Evolutionary conservation across 2,329 filamentous ascomycete species (phyloP), one percentile per base, ranked within the genome.

Genomic region (Emericellopsis atlantica): DNA sequence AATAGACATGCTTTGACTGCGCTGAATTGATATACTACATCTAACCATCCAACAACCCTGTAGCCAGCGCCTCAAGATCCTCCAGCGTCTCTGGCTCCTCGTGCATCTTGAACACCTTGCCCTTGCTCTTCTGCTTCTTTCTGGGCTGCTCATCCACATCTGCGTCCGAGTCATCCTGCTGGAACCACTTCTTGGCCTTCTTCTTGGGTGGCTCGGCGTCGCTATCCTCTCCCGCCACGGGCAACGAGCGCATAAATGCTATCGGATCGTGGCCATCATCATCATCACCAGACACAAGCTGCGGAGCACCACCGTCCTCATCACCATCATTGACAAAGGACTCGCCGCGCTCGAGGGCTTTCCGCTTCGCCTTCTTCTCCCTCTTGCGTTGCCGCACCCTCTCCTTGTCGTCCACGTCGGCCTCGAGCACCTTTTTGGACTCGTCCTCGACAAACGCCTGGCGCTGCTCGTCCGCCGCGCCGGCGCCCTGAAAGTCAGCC

Each of bases 371-470:
- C 45, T 72, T 70, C 72, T 87, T 92, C 60, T 84, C 83, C 40
- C 38, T 72, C 57, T 73, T 79, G 72, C 87, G 89, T 58, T 84
- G 74, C 66, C 81, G 87, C 31, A 78, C 87, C 12, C 83, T 59
- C 49, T 76, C 74, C 67, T 95, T 95, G 62, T 98, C 92, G 46
- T 78, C 76, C 31, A 84, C 60, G 65, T 98, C 92, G 16, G 81
- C 85, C 52, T 76, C 69, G 49, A 72, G 70, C 24, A 93, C 85
- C 47, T 80, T 75, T 50, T 75, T 72, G 10, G 74, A 67, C 59
- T 95, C 90, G 45, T 72, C 72, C 37, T 84, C 79, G 57, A 96
- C 66, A 66, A 95, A 98, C 49, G 72, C 75, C 50, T 73, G 69
- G 37, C 87, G 74, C 60, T 93, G 87, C 38, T 75, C 74, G 48